These are phyloP conservation scores for Pseudomonodictys pantanalensis DNA, from an alignment of 495 filamentous ascomycete genomes.

Conservation along the genomic window DNA sequence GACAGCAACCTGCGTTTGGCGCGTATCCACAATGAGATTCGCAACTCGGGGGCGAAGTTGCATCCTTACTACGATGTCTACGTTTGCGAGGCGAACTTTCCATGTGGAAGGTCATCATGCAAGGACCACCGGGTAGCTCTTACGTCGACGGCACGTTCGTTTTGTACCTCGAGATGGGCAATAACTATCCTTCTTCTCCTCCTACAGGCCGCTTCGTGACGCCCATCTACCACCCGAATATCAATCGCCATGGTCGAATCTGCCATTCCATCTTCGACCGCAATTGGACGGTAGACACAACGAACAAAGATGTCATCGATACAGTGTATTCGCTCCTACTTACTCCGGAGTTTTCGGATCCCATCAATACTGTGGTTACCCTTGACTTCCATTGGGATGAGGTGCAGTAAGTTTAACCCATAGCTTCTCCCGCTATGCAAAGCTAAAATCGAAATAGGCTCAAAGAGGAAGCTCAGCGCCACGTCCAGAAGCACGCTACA, in stretches of 20 bases:
- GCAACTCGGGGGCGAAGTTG: slow-evolving; percentile 20
- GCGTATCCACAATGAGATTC: slow-evolving; percentile 32
- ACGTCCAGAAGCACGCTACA: slow-evolving; percentile 32
- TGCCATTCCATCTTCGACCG: slow-evolving; percentile 49
- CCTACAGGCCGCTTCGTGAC: slow-evolving; percentile 63
- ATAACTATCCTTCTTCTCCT: slow-evolving; percentile 25
- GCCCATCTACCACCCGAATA: slow-evolving; percentile 90
- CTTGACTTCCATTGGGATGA: slow-evolving; percentile 39
- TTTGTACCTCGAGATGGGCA: slow-evolving; percentile 37
- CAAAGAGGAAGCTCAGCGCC: slow-evolving; percentile 31
- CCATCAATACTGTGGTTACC: slow-evolving; percentile 37
- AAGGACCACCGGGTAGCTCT: slow-evolving; percentile 32
- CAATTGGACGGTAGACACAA: slow-evolving; percentile 30
- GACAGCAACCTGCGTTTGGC: slow-evolving; percentile 19
- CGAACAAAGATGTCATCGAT: slow-evolving; percentile 14
- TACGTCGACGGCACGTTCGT: slow-evolving; percentile 34
- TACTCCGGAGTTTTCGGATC: slow-evolving; percentile 34
- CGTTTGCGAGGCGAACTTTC: slow-evolving; percentile 36
- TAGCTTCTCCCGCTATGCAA: neutral
- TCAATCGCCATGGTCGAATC: slow-evolving; percentile 88
- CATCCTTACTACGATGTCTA: slow-evolving; percentile 36
- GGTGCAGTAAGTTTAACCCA: slow-evolving; percentile 13
- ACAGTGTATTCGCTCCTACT: slow-evolving; percentile 36
- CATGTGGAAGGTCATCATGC: slow-evolving; percentile 41
- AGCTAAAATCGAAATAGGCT: neutral